Conservation (phyloP, 164 flowering plant species). For the Macadamia integrifolia region DNA sequence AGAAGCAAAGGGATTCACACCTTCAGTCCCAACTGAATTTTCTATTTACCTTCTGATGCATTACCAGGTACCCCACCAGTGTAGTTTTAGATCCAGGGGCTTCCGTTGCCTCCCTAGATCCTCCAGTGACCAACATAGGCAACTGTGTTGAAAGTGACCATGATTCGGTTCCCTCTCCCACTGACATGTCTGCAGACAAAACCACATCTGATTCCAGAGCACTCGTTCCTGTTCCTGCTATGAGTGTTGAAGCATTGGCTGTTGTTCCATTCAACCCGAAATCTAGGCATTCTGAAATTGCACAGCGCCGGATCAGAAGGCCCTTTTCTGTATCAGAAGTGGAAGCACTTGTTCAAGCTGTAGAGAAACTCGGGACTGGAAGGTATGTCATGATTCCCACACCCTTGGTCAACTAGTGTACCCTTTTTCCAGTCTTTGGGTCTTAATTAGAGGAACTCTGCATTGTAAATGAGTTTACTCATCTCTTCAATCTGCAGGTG, state of each 20-base stretch:
- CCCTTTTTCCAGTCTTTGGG: too few relatives aligned
- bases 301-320: constrained; percentile 85
- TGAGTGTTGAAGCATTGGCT: constrained; percentile 51
- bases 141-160: constrained; percentile 59
- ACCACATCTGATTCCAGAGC: constrained; percentile 53
- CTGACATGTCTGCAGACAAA: constrained; percentile 44
- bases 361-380: constrained; percentile 98
- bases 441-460: too few relatives aligned
- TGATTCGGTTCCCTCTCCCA: constrained; percentile 59
- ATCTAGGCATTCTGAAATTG: constrained; percentile 61
- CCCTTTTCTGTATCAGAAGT: constrained; percentile 97
- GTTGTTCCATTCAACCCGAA: constrained; percentile 54
- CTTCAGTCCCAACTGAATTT: too few relatives aligned
- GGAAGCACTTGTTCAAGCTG: constrained; percentile 96
- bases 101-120: constrained; percentile 31
- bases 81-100: constrained; percentile 22
- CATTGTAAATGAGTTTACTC: too few relatives aligned
- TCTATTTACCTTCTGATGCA: too few relatives aligned
- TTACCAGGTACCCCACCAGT: constrained; percentile 44
- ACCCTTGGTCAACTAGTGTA: too few relatives aligned
- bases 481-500: constrained; percentile 41
- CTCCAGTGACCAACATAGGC: constrained; percentile 25
- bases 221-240: constrained; percentile 48
- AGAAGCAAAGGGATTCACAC: too few relatives aligned
- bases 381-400: constrained; percentile 39